These are phyloP conservation scores for Blastomyces gilchristii DNA, from an alignment of 2,329 filamentous ascomycete species.

Conservation along the genomic window DNA sequence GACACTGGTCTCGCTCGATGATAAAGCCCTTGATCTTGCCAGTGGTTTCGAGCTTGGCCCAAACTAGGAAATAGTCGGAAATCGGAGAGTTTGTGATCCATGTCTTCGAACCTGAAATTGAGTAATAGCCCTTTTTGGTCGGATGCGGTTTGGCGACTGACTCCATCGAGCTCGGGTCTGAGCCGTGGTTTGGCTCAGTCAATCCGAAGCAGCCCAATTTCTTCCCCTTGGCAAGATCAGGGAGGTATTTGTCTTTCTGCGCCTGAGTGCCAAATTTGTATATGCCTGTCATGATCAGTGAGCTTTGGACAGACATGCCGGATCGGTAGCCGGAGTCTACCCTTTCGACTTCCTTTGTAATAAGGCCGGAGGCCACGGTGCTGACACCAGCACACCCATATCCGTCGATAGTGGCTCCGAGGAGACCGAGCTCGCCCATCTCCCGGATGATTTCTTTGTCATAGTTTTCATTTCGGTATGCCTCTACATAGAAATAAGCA, in stretches of 20 bases:
- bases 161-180: slow-evolving; percentile 86
- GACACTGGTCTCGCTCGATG: slow-evolving; percentile 74
- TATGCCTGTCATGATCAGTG: slow-evolving; percentile 87
- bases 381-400: slow-evolving; percentile 83
- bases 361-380: slow-evolving; percentile 78
- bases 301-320: slow-evolving; percentile 87
- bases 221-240: slow-evolving; percentile 70
- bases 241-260: slow-evolving; percentile 75
- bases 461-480: slow-evolving; percentile 77
- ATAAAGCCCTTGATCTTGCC: slow-evolving; percentile 92
- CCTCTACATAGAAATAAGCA: slow-evolving; percentile 45
- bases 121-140: slow-evolving; percentile 69
- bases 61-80: slow-evolving; percentile 72
- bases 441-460: slow-evolving; percentile 76
- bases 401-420: slow-evolving; percentile 76
- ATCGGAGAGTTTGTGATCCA: slow-evolving; percentile 96
- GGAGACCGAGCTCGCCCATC: slow-evolving; percentile 84
- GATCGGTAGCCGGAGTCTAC: slow-evolving; percentile 88
- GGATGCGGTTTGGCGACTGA: slow-evolving; percentile 75
- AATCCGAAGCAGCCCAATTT: slow-evolving; percentile 77
- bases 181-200: slow-evolving; percentile 88
- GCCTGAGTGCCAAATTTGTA: slow-evolving; percentile 78
- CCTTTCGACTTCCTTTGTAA: slow-evolving; percentile 80
- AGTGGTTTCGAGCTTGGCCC: slow-evolving; percentile 85
- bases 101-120: slow-evolving; percentile 73